Conservation (phyloP, 441 rosid genomes). For the Breynia disticha region DNA sequence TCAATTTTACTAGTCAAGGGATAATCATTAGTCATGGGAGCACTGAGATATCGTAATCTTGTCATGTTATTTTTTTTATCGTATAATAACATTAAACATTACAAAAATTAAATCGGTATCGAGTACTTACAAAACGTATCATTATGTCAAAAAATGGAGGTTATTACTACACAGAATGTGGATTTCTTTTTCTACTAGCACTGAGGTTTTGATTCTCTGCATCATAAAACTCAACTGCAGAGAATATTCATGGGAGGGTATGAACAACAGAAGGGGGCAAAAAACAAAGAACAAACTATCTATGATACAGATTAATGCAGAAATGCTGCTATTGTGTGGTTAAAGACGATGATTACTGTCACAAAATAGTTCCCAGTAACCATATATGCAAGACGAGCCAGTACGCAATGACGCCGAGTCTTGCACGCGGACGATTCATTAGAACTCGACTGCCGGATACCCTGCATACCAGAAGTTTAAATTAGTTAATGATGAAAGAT, state of each 20-base stretch:
- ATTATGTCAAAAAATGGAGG: too few relatives aligned
- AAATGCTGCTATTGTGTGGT: conserved; percentile 5
- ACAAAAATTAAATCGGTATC: too few relatives aligned
- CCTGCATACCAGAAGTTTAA: conserved; percentile 29
- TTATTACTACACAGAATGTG: too few relatives aligned
- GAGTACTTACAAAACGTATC: too few relatives aligned
- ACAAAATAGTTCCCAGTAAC: conserved; percentile 69
- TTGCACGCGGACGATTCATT: conserved; percentile 76
- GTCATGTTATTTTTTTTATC: too few relatives aligned
- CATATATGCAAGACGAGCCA: conserved; percentile 70
- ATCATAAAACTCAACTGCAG: conserved; percentile 31
- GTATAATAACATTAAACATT: too few relatives aligned
- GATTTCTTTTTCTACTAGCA: conserved; percentile 11
- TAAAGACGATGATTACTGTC: conserved; percentile 9
- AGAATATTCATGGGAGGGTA: conserved; percentile 21
- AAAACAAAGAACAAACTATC: conserved; percentile 10
- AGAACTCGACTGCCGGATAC: conserved; percentile 74
- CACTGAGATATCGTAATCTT: too few relatives aligned
- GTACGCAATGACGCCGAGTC: conserved; percentile 62
- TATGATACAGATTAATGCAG: conserved; percentile 27
- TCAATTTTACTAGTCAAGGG: too few relatives aligned
- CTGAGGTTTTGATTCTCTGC: conserved; percentile 24
- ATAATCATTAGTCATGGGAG: too few relatives aligned
- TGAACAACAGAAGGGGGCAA: conserved; percentile 10
- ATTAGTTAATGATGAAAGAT: too few relatives aligned